Conservation (phyloP, 768 basidiomycete genomes). For the Suillus subaureus region DNA sequence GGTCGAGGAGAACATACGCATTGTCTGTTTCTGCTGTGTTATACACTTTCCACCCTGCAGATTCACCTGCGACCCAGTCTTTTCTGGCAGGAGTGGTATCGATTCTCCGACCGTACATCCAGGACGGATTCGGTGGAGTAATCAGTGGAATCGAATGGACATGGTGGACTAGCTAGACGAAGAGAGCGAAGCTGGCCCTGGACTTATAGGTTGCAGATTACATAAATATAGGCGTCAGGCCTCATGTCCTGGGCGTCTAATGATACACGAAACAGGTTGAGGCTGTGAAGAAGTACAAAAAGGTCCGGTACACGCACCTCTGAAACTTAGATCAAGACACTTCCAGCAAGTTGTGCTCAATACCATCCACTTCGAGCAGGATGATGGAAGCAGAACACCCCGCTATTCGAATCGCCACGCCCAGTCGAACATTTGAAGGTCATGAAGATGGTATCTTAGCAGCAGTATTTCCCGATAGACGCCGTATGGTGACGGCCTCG, state of each 20-base stretch:
- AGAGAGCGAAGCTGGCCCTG: background rate
- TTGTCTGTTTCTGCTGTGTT: slow-evolving; percentile 31
- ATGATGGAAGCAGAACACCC: background rate
- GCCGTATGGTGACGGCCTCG: background rate
- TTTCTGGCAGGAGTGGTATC: slow-evolving; percentile 27
- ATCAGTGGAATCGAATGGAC: slow-evolving; percentile 24
- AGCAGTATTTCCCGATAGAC: background rate
- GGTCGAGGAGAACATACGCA: too few relatives aligned
- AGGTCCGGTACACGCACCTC: background rate
- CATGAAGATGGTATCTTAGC: background rate
- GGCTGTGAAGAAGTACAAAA: background rate
- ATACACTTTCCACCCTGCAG: slow-evolving; percentile 36
- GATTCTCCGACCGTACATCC: slow-evolving; percentile 31
- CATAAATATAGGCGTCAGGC: background rate
- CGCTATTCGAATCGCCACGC: background rate
- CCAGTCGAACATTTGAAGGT: background rate
- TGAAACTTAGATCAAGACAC: background rate
- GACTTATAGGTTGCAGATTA: background rate
- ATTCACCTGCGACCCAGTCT: slow-evolving; percentile 35
- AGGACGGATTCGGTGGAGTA: slow-evolving; percentile 26
- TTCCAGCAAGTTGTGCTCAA: background rate
- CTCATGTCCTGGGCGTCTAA: background rate
- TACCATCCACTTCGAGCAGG: background rate
- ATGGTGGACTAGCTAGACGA: slow-evolving; percentile 11
- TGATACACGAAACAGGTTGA: background rate